phyloP scores from a whole-genome alignment of 2,329 filamentous ascomycete genomes.

The Aspergillus melleus region DNA sequence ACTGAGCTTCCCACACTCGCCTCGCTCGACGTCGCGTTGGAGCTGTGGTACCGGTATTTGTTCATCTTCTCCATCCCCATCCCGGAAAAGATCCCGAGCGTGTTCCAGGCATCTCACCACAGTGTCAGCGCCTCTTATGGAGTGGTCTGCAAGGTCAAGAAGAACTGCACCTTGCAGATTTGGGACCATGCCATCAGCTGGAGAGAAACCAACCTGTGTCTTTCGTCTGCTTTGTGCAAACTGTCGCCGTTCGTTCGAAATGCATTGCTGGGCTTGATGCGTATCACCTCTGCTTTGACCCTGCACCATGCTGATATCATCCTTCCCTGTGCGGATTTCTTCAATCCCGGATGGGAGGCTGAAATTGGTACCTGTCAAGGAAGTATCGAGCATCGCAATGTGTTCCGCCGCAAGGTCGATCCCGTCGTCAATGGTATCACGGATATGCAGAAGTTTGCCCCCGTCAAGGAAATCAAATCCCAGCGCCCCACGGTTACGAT shows the following conservation, averaged over 20 bases:
- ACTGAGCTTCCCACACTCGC: constrained; percentile 41
- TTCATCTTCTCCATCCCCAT: constrained; percentile 61
- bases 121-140: constrained; percentile 62
- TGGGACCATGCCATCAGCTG: constrained; percentile 66
- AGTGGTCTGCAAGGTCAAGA: constrained; percentile 62
- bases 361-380: constrained; percentile 62
- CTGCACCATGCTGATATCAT: constrained; percentile 61
- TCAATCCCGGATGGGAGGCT: constrained; percentile 64
- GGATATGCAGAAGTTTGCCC: constrained; percentile 63
- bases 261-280: constrained; percentile 49
- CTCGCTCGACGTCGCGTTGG: constrained; percentile 38
- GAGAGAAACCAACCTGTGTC: constrained; percentile 56
- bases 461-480: constrained; percentile 60
- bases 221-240: constrained; percentile 52
- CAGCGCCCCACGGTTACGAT: constrained; percentile 63
- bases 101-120: constrained; percentile 65
- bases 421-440: constrained; percentile 66
- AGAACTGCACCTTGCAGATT: constrained; percentile 60
- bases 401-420: constrained; percentile 61
- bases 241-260: constrained; percentile 53
- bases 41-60: constrained; percentile 45
- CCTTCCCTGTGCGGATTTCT: constrained; percentile 60
- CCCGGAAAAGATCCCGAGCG: constrained; percentile 57
- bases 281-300: constrained; percentile 49
- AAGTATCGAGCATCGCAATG: constrained; percentile 56